Evolutionary conservation across 83 land plant species (phyloP), one percentile per base, ranked within the genome.

Genomic region (Thuja plicata): DNA sequence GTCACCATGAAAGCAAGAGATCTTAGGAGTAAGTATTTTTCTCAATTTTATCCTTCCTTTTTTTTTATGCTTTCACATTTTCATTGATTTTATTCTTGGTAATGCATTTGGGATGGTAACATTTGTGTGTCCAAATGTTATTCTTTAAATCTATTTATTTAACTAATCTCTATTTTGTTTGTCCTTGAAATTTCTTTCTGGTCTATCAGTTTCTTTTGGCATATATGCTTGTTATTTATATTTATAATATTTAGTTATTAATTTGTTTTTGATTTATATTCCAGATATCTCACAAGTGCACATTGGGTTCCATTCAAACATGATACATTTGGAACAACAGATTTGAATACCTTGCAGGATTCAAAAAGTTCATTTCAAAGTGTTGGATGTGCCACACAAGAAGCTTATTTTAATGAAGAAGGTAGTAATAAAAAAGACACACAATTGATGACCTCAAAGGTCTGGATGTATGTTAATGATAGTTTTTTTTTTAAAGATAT

Each of bases 401-500:
- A 54, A 40, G 30, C 6, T 66, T 87, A 8, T 35, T 3, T 6
- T n/a, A 62, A 60, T 54, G 19, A 62, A 43, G 41, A 70, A 19
- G 38, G 27, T 10, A 3, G 3, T 87, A n/a, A 34, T 71, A 41
- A 15, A 17, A 71, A 45, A 41, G 41, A 70, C 70, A 48, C 40
- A 70, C 80, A 62, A 8, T n/a, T 13, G 71, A 16, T 17, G 40
- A 38, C 87, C 73, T 90, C 88, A 19, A 90, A 30, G 87, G 96
- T 95, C 71, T 95, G 95, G 94, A 95, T 94, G 95, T 95, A 95
- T 66, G 85, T 94, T 9, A 95, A 94, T 89, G 66, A 93, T 88
- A n/a, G n/a, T n/a, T n/a, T n/a, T n/a, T n/a, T n/a, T n/a, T n/a
- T n/a, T n/a, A n/a, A n/a, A n/a, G n/a, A n/a, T n/a, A n/a, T n/a